phyloP scores from a whole-genome alignment of 2,329 filamentous ascomycete species.

The Diaporthe capsici region DNA sequence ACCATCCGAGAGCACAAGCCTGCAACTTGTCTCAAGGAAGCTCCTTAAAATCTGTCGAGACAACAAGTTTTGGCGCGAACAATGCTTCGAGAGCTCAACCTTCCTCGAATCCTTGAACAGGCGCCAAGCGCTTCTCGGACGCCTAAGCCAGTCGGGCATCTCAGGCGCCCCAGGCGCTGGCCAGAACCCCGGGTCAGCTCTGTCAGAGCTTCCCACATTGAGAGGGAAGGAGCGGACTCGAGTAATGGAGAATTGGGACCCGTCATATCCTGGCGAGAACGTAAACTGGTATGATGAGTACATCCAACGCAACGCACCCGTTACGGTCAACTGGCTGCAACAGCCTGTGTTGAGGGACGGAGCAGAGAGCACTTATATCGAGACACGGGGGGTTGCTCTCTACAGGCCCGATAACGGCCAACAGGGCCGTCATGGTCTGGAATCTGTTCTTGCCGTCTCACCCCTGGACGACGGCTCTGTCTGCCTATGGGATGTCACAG shows the following conservation, averaged over 20 bases:
- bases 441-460: conserved; percentile 73
- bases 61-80: conserved; percentile 80
- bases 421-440: conserved; percentile 61
- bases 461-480: conserved; percentile 90
- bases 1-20: conserved; percentile 73
- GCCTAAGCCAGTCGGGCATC: conserved; percentile 43
- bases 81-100: conserved; percentile 79
- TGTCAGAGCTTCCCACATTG: neutral
- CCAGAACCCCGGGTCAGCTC: neutral
- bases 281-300: conserved; percentile 92
- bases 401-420: conserved; percentile 68
- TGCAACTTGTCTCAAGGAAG: conserved; percentile 78
- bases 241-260: conserved; percentile 86
- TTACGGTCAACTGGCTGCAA: conserved; percentile 84
- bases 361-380: conserved; percentile 63
- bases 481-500: conserved; percentile 85
- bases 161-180: neutral
- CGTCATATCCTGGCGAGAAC: conserved; percentile 77
- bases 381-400: conserved; percentile 81
- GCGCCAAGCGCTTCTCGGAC: conserved; percentile 58
- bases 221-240: conserved; percentile 61
- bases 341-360: conserved; percentile 64
- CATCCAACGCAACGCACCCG: conserved; percentile 82
- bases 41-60: conserved; percentile 80
- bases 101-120: conserved; percentile 74